Evolutionary conservation across 805 yeast species (phyloP).

Genomic region (Wilhelminamyces savonicus): DNA sequence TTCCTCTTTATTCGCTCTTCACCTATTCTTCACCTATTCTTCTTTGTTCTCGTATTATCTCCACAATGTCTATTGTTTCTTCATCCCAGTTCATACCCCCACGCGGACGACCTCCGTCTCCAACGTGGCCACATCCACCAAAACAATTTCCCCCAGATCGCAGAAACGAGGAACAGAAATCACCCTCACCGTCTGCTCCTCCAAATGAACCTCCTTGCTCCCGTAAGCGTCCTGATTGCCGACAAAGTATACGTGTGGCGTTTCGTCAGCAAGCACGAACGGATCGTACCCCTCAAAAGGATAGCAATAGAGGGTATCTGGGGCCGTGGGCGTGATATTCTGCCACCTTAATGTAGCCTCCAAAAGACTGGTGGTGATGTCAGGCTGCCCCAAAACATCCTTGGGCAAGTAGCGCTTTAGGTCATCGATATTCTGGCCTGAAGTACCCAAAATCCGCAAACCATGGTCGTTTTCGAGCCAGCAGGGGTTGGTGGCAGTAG

Average conservation of each 20-base stretch:
- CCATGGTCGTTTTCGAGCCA: conserved; percentile 52
- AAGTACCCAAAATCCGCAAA: conserved; percentile 57
- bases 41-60: too few species aligned
- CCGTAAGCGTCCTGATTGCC: conserved; percentile 76
- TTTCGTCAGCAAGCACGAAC: conserved; percentile 57
- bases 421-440: conserved; percentile 84
- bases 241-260: conserved; percentile 81
- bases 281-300: conserved; percentile 80
- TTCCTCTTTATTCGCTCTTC: too few species aligned
- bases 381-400: too few species aligned
- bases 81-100: too few species aligned
- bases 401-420: conserved; percentile 22
- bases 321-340: conserved; percentile 88
- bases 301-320: conserved; percentile 88
- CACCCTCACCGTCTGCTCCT: conserved; percentile 34
- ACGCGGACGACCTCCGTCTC: conserved; percentile 50
- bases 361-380: conserved; percentile 16
- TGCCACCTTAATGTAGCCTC: conserved; percentile 76
- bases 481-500: conserved; percentile 53
- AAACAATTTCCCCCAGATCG: conserved; percentile 56
- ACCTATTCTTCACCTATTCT: too few species aligned
- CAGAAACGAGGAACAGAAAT: conserved; percentile 69
- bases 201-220: conserved; percentile 32
- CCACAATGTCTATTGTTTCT: too few species aligned
- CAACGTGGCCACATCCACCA: conserved; percentile 53